phyloP scores from a whole-genome alignment of 169 alveolate genomes.

The Plasmodium ovale region DNA sequence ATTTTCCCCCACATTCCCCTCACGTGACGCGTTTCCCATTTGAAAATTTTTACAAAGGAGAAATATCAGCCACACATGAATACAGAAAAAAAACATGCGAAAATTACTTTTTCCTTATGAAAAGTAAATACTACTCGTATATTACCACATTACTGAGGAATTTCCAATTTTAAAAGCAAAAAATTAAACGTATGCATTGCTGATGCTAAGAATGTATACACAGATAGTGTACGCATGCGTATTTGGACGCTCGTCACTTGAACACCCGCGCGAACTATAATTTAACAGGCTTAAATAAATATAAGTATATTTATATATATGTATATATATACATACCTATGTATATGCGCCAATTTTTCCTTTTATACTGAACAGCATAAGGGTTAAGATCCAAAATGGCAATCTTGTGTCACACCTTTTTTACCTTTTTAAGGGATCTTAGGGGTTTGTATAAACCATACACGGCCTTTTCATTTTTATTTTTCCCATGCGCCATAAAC shows the following conservation, averaged over 20 bases:
- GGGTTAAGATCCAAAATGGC: slow-evolving; percentile 52
- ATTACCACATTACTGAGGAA: no score
- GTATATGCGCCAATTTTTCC: not conserved
- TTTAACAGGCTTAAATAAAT: no score
- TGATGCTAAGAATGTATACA: not conserved
- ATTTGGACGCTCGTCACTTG: no score
- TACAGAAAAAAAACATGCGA: not conserved
- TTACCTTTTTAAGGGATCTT: slow-evolving; percentile 45
- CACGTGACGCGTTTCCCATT: no score
- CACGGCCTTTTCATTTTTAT: slow-evolving; percentile 71
- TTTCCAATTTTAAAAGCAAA: no score
- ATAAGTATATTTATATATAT: no score
- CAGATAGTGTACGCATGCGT: no score
- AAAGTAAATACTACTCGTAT: not conserved
- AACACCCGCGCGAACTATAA: no score
- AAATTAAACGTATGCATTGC: no score
- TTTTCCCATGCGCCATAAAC: slow-evolving; percentile 72
- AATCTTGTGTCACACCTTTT: slow-evolving; percentile 57
- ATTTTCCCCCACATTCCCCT: no score
- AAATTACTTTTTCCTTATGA: not conserved
- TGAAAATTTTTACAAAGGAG: not conserved
- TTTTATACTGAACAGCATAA: not conserved
- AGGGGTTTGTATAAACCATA: slow-evolving; percentile 73
- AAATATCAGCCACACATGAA: not conserved
- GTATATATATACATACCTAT: not conserved